A percentile compares a stretch with the other conserved stretches of the same genome.
phyloP scores from a whole-genome alignment of 2,329 filamentous ascomycete genomes.

The Moelleriella libera region DNA sequence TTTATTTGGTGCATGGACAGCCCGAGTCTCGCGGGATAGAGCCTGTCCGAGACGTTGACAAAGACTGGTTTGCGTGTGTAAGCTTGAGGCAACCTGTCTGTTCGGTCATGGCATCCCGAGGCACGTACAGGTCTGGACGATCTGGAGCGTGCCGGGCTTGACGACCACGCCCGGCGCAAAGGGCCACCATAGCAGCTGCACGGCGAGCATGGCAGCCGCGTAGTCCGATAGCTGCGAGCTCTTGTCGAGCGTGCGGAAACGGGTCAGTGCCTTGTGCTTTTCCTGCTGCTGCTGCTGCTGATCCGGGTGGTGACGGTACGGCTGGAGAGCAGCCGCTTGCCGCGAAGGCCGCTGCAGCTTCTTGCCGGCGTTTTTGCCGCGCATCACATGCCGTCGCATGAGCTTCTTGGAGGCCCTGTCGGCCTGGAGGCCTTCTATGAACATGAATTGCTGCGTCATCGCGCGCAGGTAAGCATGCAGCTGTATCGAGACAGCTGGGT shows the following conservation, averaged over 20 bases:
- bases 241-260: no score
- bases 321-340: background rate
- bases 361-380: conserved; percentile 10
- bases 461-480: no score
- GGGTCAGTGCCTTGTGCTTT: no score
- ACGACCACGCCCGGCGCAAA: background rate
- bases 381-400: conserved; percentile 10
- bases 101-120: background rate
- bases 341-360: conserved; percentile 6
- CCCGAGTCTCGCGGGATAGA: background rate
- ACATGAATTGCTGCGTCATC: conserved; percentile 3
- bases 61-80: background rate
- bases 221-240: no score
- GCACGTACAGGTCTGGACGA: background rate
- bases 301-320: background rate
- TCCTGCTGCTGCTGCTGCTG: no score
- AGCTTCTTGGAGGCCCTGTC: conserved; percentile 11
- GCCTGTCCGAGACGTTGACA: background rate
- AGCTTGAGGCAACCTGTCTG: background rate
- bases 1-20: background rate
- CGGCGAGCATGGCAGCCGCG: no score
- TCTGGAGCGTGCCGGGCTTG: background rate
- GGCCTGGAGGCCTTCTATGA: conserved; percentile 5
- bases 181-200: no score
- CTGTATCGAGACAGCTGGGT: no score